phyloP scores from a whole-genome alignment of 2,329 filamentous ascomycete species.

The Talaromyces sp. region DNA sequence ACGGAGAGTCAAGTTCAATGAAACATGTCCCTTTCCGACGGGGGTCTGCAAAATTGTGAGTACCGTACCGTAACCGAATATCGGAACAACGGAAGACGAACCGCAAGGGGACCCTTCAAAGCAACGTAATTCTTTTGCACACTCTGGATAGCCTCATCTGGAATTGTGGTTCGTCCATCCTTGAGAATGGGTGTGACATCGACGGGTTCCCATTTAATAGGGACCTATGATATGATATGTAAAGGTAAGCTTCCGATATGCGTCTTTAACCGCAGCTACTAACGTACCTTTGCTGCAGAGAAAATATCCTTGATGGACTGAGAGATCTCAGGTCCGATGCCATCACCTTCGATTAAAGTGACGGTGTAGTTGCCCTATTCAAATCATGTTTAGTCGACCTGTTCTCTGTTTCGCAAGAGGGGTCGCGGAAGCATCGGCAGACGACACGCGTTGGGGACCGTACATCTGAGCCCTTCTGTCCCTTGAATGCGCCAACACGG shows the following conservation, averaged over 20 bases:
- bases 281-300: slow-evolving; percentile 76
- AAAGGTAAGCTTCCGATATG: slow-evolving; percentile 25
- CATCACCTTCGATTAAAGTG: slow-evolving; percentile 96
- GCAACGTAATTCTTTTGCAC: slow-evolving; percentile 95
- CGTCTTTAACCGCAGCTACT: slow-evolving; percentile 23
- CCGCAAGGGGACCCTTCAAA: slow-evolving; percentile 94
- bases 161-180: slow-evolving; percentile 93
- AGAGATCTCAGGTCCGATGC: slow-evolving; percentile 96
- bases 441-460: slow-evolving; percentile 34
- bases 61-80: slow-evolving; percentile 6
- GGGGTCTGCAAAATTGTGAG: slow-evolving; percentile 63
- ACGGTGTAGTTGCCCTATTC: slow-evolving; percentile 88
- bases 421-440: slow-evolving; percentile 9
- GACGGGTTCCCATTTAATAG: slow-evolving; percentile 94
- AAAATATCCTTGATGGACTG: slow-evolving; percentile 99
- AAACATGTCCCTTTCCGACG: slow-evolving; percentile 97
- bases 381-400: slow-evolving; percentile 12
- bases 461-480: slow-evolving; percentile 83
- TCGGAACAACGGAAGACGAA: slow-evolving; percentile 47
- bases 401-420: background rate
- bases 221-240: slow-evolving; percentile 55
- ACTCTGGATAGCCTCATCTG: slow-evolving; percentile 86
- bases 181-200: slow-evolving; percentile 92
- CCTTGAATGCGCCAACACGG: slow-evolving; percentile 88
- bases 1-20: slow-evolving; percentile 95